Evolutionary conservation across 306 rosid species (phyloP).

Genomic region (Quercus agrifolia): DNA sequence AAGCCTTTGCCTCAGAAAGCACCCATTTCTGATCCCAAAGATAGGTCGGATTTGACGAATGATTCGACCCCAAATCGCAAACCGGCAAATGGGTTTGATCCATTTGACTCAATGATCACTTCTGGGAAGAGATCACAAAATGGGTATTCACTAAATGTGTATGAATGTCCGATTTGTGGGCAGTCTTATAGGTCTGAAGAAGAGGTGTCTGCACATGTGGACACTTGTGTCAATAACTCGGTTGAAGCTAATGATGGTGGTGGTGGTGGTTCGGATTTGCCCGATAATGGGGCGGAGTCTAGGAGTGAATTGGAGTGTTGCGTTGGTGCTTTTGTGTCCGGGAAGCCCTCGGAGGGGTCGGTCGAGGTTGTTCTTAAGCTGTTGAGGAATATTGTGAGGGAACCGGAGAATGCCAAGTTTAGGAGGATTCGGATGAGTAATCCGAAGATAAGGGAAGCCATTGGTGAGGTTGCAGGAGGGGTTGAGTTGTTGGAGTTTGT

Average conservation of each 20-base stretch:
- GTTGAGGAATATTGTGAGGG: slow-evolving; percentile 67
- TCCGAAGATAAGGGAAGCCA: slow-evolving; percentile 76
- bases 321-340: slow-evolving; percentile 57
- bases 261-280: slow-evolving; percentile 12
- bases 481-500: slow-evolving; percentile 68
- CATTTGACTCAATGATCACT: slow-evolving; percentile 78
- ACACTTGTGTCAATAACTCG: slow-evolving; percentile 40
- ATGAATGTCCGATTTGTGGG: slow-evolving; percentile 83
- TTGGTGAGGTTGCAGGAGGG: slow-evolving; percentile 72
- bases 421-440: slow-evolving; percentile 80
- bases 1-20: slow-evolving; percentile 33
- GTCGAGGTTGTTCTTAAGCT: slow-evolving; percentile 66
- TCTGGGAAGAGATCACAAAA: slow-evolving; percentile 65
- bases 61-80: slow-evolving; percentile 31
- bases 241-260: slow-evolving; percentile 8
- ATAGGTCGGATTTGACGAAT: slow-evolving; percentile 4
- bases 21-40: slow-evolving; percentile 1
- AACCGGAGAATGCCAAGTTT: slow-evolving; percentile 80
- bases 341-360: slow-evolving; percentile 61
- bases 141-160: slow-evolving; percentile 55
- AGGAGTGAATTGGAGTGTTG: slow-evolving; percentile 49
- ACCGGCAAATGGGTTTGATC: slow-evolving; percentile 58
- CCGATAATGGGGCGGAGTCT: slow-evolving; percentile 19
- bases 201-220: slow-evolving; percentile 76
- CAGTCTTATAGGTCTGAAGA: slow-evolving; percentile 64